A percentile compares a stretch with the other conserved stretches of the same genome.
phyloP scores from a whole-genome alignment of 2,329 filamentous ascomycete genomes.

The Neospermospora avenae region DNA sequence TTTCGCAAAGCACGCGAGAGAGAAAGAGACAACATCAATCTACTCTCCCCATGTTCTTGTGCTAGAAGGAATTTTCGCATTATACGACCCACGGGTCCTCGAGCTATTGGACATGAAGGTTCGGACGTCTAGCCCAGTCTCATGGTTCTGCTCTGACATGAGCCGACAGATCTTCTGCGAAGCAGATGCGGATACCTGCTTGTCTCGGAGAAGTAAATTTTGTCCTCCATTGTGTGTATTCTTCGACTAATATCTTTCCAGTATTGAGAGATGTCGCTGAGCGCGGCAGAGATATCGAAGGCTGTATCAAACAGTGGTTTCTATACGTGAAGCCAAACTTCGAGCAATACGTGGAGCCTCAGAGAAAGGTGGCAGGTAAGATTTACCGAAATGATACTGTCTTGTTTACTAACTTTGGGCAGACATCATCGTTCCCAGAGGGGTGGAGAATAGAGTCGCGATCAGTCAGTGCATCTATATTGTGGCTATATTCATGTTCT shows the following conservation, averaged over 20 bases:
- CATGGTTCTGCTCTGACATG: background rate
- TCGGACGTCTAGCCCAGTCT: conserved; percentile 19
- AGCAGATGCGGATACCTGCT: conserved; percentile 89
- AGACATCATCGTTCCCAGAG: conserved; percentile 93
- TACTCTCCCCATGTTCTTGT: conserved; percentile 97
- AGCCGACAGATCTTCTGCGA: conserved; percentile 78
- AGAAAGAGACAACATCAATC: conserved; percentile 77
- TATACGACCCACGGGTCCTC: conserved; percentile 82
- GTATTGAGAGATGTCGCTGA: conserved; percentile 83
- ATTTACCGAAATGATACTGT: conserved; percentile 1
- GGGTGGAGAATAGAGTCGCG: conserved; percentile 90
- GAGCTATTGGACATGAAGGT: conserved; percentile 90
- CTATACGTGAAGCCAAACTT: conserved; percentile 95
- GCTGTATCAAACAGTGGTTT: conserved; percentile 98
- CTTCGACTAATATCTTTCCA: conserved; percentile 7
- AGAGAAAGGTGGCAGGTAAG: conserved; percentile 77
- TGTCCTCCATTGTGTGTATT: background rate
- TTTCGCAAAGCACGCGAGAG: conserved; percentile 82
- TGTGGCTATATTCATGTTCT: background rate
- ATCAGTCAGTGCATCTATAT: conserved; percentile 55
- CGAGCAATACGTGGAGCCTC: conserved; percentile 88
- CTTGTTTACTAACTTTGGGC: conserved; percentile 6
- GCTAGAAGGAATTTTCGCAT: conserved; percentile 90
- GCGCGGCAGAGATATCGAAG: conserved; percentile 86
- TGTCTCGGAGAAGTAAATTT: conserved; percentile 75